Evolutionary conservation across 2,329 filamentous ascomycete genomes (phyloP).

Genomic region (Cladobotryum mycophilum): DNA sequence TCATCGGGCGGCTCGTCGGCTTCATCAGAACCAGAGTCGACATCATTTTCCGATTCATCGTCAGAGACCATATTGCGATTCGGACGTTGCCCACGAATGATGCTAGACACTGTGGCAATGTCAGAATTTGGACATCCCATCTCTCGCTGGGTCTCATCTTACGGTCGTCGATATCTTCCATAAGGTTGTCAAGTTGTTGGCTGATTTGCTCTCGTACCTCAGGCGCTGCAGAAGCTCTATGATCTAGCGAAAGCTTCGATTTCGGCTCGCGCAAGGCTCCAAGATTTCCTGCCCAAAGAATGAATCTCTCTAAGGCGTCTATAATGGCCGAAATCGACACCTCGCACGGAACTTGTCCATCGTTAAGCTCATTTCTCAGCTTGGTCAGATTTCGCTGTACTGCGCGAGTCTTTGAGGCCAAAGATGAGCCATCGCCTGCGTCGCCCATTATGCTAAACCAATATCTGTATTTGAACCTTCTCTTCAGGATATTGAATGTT

Average conservation of each 20-base stretch:
- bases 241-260: constrained; percentile 8
- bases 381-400: neutral
- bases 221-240: constrained; percentile 1
- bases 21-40: too few species aligned
- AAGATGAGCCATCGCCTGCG: too few species aligned
- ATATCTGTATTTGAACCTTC: too few species aligned
- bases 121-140: too few species aligned
- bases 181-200: constrained; percentile 3
- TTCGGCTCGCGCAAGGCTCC: constrained; percentile 1
- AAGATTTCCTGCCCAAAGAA: constrained; percentile 11
- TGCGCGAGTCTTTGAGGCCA: neutral
- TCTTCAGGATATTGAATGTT: too few species aligned
- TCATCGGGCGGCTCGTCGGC: neutral
- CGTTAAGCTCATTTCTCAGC: neutral
- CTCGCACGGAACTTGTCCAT: neutral
- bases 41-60: too few species aligned
- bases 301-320: constrained; percentile 8
- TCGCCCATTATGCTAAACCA: too few species aligned
- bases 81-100: neutral
- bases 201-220: constrained; percentile 4
- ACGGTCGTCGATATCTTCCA: constrained; percentile 4
- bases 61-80: neutral
- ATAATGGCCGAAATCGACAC: neutral
- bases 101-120: neutral
- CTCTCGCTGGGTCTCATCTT: neutral